Percentiles rank a stretch among this genome's conserved stretches.
These are phyloP conservation scores for Lecanicillium sp. DNA, from an alignment of 2,329 filamentous ascomycete genomes.

Conservation along the genomic window DNA sequence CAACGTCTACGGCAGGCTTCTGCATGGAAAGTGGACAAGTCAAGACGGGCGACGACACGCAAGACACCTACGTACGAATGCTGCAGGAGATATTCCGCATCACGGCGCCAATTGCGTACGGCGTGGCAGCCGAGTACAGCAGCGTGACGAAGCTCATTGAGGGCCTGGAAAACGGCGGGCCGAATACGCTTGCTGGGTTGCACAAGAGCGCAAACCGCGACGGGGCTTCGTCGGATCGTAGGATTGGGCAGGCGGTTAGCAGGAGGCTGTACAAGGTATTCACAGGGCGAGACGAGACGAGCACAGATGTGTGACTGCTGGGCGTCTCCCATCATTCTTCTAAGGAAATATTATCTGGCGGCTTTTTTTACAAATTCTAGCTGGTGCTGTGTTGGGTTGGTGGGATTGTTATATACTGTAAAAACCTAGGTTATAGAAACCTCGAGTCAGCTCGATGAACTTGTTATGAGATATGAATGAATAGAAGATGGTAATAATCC, in stretches of 20 bases:
- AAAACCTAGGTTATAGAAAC: too few relatives aligned
- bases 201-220: slow-evolving; percentile 48
- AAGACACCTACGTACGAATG: slow-evolving; percentile 67
- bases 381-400: too few relatives aligned
- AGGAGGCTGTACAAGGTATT: slow-evolving; percentile 53
- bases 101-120: slow-evolving; percentile 64
- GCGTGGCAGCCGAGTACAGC: slow-evolving; percentile 53
- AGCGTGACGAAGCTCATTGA: slow-evolving; percentile 49
- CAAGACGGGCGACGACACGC: slow-evolving; percentile 53
- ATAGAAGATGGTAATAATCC: not conserved
- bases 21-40: slow-evolving; percentile 77
- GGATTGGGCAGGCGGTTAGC: slow-evolving; percentile 50
- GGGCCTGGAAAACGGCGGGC: slow-evolving; percentile 51
- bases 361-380: too few relatives aligned
- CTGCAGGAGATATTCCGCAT: slow-evolving; percentile 66
- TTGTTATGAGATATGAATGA: not conserved
- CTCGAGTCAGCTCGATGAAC: not conserved
- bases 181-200: slow-evolving; percentile 53
- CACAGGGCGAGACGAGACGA: slow-evolving; percentile 44
- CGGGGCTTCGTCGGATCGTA: slow-evolving; percentile 45
- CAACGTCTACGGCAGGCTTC: slow-evolving; percentile 51
- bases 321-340: not conserved
- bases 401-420: too few relatives aligned
- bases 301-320: slow-evolving; percentile 40
- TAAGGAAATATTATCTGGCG: too few relatives aligned